These are phyloP conservation scores for Carex parvula DNA, from an alignment of 176 grass and related monocot genomes.

Conservation along the genomic window DNA sequence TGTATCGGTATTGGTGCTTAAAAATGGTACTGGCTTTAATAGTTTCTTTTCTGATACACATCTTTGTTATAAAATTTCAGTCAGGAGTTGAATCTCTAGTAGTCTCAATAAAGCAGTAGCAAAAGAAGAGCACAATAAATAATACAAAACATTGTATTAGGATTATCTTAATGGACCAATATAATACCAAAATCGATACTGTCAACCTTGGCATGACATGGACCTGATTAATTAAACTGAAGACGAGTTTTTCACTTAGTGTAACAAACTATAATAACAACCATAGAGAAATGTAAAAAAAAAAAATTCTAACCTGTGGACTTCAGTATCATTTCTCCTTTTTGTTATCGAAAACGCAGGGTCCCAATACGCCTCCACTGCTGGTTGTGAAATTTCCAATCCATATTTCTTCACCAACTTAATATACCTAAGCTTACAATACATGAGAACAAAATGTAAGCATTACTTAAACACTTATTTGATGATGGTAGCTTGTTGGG, in stretches of 20 bases:
- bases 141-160: neutral
- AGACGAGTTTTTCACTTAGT: neutral
- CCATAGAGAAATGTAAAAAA: neutral
- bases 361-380: neutral
- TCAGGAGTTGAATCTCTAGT: neutral
- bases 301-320: slow-evolving; percentile 31
- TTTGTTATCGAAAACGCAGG: slow-evolving; percentile 33
- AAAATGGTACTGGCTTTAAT: neutral
- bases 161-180: neutral
- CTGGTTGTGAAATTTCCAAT: slow-evolving; percentile 50
- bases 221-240: neutral
- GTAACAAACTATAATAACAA: neutral
- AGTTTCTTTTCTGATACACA: neutral
- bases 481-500: neutral
- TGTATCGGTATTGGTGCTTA: neutral
- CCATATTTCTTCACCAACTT: slow-evolving; percentile 40
- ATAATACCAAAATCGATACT: neutral
- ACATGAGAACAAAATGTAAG: neutral
- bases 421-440: slow-evolving; percentile 34
- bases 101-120: neutral
- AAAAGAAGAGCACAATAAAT: neutral
- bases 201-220: neutral
- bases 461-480: neutral
- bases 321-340: slow-evolving; percentile 25
- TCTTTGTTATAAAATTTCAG: neutral